Conservation (phyloP, 257 asterid genomes). For the Avicennia marina region DNA sequence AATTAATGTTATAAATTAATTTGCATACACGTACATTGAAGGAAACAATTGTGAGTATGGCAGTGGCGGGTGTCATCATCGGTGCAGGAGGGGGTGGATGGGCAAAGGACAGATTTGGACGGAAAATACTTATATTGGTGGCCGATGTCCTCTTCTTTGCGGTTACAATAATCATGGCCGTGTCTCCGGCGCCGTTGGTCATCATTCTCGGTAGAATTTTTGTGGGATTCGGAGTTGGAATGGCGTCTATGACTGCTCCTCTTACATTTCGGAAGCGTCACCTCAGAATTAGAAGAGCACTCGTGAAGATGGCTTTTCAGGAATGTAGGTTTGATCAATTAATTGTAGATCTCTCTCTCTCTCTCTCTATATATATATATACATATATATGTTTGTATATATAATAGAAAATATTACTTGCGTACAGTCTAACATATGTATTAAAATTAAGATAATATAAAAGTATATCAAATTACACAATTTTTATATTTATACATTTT, state of each 20-base stretch:
- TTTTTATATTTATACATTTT: no score
- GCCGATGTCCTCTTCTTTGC: slow-evolving; percentile 54
- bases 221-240: slow-evolving; percentile 78
- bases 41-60: slow-evolving; percentile 78
- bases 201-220: slow-evolving; percentile 56
- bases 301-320: slow-evolving; percentile 68
- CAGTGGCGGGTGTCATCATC: slow-evolving; percentile 70
- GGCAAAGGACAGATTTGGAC: slow-evolving; percentile 56
- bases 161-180: slow-evolving; percentile 59
- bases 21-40: no score
- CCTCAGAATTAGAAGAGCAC: slow-evolving; percentile 70
- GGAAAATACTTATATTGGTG: slow-evolving; percentile 48
- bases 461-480: no score
- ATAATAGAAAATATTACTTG: no score
- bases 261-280: slow-evolving; percentile 75
- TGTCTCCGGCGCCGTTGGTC: slow-evolving; percentile 52
- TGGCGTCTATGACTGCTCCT: slow-evolving; percentile 83
- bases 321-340: no score
- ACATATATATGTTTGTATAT: no score
- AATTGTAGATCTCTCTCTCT: no score
- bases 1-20: no score
- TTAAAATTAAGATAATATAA: no score
- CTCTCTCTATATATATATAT: no score
- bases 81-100: slow-evolving; percentile 73
- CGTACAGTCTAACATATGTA: no score